Evolutionary conservation across 2,329 filamentous ascomycete species (phyloP), one percentile per base, ranked within the genome.

Genomic region (Beauveria medogensis): DNA sequence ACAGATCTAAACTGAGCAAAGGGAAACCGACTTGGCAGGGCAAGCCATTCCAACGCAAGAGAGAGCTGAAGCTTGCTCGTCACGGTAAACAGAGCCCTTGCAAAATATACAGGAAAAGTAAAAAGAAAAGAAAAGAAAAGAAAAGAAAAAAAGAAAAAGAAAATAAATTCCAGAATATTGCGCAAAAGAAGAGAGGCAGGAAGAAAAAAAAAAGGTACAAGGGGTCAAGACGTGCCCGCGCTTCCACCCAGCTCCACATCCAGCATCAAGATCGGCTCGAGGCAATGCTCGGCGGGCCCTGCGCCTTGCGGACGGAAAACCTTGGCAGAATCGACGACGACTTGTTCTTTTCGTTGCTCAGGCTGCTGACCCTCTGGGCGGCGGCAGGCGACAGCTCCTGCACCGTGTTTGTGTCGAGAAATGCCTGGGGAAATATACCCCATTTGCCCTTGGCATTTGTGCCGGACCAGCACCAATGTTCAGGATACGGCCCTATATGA

Each of bases 381-480:
- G 64, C 67, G 54, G 66, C 65, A 1, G 64, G 59, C 14, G 62
- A 63, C 10, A 69, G 68, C 26, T 78, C 77, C 51, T 73, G 72
- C n/a, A 83, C 65, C 26, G 78, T 77, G 54, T 70, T 72, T 18
- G 71, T 69, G 64, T 82, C 78, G 47, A 83, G 70, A 64, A 80
- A 80, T 3, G 75, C 76, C 63, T 77, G 74, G 18, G 79, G 80
- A 67, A 84, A 83, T 55, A 83, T 74, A 28, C 81, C 81, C 72
- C 75, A 78, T 69, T 77, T 80, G 4, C 80, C 80, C 63, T 78
- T 81, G 43, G 77, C 65, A 62, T 81, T 83, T 18, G 72, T 79
- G 2, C 81, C 81, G 0, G 77, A 78, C 81, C 81, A 84, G 68
- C 80, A 84, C 81, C 81, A 84, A 63, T 81, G 78, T 14, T 79